phyloP scores from a whole-genome alignment of 257 asterid genomes.

The Nicotiana obtusifolia region DNA sequence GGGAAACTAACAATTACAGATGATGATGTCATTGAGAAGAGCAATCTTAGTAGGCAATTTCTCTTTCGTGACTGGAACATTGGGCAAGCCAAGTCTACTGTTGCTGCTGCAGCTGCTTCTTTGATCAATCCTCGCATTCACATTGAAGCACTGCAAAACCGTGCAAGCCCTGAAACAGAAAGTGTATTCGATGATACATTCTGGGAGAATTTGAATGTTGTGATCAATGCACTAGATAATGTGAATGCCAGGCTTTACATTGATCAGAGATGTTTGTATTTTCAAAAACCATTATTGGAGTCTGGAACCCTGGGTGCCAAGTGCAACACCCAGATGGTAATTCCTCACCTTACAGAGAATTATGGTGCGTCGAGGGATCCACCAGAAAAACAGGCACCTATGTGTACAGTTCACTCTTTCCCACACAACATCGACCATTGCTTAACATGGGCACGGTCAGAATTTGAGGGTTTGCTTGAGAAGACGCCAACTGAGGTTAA shows the following conservation, averaged over 20 bases:
- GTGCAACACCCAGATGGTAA: constrained; percentile 90
- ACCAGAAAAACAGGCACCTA: constrained; percentile 95
- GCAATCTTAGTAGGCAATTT: constrained; percentile 96
- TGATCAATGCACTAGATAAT: constrained; percentile 88
- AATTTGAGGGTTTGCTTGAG: constrained; percentile 91
- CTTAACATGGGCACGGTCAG: constrained; percentile 97
- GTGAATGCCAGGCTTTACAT: constrained; percentile 92
- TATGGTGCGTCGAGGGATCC: constrained; percentile 97
- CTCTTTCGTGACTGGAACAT: constrained; percentile 94
- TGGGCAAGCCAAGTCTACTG: constrained; percentile 91
- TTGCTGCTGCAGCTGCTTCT: constrained; percentile 78
- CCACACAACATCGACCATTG: constrained; percentile 95
- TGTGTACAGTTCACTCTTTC: constrained; percentile 94
- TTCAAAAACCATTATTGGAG: constrained; percentile 86
- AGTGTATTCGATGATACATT: constrained; percentile 75
- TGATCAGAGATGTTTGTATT: constrained; percentile 90
- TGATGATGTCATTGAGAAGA: constrained; percentile 94
- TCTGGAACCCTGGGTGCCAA: constrained; percentile 93
- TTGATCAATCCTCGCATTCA: constrained; percentile 59
- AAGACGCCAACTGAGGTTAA: constrained; percentile 89
- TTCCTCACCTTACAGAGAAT: constrained; percentile 86
- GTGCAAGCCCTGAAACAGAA: constrained; percentile 85
- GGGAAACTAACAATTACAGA: constrained; percentile 83
- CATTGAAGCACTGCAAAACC: constrained; percentile 89
- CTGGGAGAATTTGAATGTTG: constrained; percentile 80